These are phyloP conservation scores for Fusarium haematococcum DNA, from an alignment of 2,329 filamentous ascomycete species.

Conservation along the genomic window DNA sequence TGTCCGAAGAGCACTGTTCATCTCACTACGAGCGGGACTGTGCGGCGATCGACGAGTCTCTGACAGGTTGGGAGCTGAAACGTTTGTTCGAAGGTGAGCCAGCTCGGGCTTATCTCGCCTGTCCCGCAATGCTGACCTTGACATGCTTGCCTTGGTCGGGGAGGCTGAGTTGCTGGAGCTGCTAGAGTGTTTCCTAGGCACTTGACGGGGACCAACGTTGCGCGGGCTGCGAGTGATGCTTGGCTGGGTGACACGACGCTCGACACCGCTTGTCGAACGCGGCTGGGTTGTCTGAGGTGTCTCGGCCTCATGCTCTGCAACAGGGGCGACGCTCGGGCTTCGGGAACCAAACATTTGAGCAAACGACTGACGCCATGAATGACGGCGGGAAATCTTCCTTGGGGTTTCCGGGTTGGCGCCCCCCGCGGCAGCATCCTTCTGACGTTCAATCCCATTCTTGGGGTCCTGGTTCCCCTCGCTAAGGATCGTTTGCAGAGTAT, in stretches of 20 bases:
- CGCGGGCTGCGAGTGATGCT: not conserved
- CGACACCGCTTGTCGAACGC: conserved; percentile 24
- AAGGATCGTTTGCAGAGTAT: conserved; percentile 62
- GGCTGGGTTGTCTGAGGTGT: conserved; percentile 1
- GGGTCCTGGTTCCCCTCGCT: conserved; percentile 61
- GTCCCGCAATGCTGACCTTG: conserved; percentile 2
- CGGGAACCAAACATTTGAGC: conserved; percentile 32
- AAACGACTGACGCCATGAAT: conserved; percentile 34
- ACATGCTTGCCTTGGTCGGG: conserved; percentile 3
- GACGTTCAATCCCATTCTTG: conserved; percentile 11
- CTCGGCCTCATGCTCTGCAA: conserved; percentile 3
- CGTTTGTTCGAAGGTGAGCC: conserved; percentile 30
- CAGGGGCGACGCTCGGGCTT: conserved; percentile 20
- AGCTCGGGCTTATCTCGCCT: conserved; percentile 29
- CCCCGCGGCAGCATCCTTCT: not conserved
- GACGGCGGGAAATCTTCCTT: conserved; percentile 29
- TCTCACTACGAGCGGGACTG: conserved; percentile 15
- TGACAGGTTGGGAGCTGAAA: conserved; percentile 45
- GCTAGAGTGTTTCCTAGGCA: conserved; percentile 7
- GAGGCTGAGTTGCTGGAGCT: conserved; percentile 11
- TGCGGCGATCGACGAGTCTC: conserved; percentile 18
- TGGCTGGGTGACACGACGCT: not conserved
- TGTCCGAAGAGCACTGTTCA: conserved; percentile 42
- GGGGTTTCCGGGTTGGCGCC: not conserved
- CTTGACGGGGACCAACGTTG: conserved; percentile 2